Evolutionary conservation across 176 grass and related monocot genomes (phyloP).

Genomic region (Alopecurus myosuroides): DNA sequence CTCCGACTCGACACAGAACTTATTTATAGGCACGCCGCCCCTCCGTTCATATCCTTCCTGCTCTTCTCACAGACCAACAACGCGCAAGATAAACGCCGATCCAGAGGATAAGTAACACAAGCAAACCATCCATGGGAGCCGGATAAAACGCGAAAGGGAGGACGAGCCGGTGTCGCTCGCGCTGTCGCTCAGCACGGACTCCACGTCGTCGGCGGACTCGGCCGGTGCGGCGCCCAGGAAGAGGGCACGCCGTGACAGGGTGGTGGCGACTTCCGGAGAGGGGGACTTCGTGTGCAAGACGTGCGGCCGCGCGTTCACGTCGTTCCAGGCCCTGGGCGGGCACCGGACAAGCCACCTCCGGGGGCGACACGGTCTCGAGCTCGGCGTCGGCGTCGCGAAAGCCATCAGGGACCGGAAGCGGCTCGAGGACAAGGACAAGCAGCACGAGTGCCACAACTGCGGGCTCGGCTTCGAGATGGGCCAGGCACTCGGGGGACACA

Average conservation of each 20-base stretch:
- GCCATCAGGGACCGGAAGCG: neutral
- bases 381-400: conserved; percentile 21
- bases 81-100: no score
- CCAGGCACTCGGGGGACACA: conserved; percentile 62
- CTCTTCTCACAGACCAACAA: no score
- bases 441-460: conserved; percentile 56
- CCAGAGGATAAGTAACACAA: neutral
- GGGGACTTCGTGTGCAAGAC: neutral
- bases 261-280: neutral
- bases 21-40: no score
- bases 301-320: neutral
- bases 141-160: neutral
- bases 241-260: neutral
- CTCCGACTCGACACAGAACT: no score
- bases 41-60: no score
- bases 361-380: conserved; percentile 19
- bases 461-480: conserved; percentile 50
- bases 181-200: neutral
- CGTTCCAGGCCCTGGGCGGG: conserved; percentile 6
- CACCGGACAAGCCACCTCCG: no score
- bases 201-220: no score
- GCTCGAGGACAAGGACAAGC: neutral
- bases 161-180: neutral
- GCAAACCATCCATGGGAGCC: neutral
- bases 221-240: neutral